Evolutionary conservation across 352 stramenopile species (phyloP), one percentile per base, ranked within the genome.

Genomic region (Globisporangium cystogenes): DNA sequence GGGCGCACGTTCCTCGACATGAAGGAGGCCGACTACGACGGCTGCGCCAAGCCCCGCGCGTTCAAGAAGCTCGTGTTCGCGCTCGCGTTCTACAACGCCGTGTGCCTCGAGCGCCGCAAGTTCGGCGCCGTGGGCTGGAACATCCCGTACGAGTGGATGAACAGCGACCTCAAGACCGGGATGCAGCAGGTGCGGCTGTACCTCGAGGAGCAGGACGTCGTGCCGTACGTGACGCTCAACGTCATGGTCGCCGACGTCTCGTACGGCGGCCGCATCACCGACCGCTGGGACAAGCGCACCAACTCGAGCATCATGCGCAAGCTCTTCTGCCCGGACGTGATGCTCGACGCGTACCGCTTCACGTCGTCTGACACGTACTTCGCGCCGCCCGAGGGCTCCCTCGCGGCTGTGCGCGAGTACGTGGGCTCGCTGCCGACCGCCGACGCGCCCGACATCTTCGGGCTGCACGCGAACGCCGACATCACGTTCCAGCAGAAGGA

Each of bases 131-230:
- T 98, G 3, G 93, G 93, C 6, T 98, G 93, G 93, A 98, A 97
- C 53, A 98, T 98, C 50, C 90, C 90, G 3, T 98, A 98, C 61
- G 93, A 96, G 36, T 98, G 93, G 91, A 98, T 98, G 89, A 98
- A 98, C 51, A 96, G 79, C 47, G 93, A 98, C 58, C 51, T 98
- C 4, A 98, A 98, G 63, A 96, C 92, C 26, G 91, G 84, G 18
- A 96, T 96, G 82, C 94, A 91, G 63, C 87, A 96, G 57, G 77
- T 97, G 21, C 76, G 87, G 16, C 63, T 97, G 51, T 98, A 98
- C 62, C 69, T 98, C 1, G 93, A 98, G 48, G 93, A 98, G 55
- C 92, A 98, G 48, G 87, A 96, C 12, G 65, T 73, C 0, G 84
- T 98, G n/a, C 92, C 93, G 36, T 98, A 95, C 55, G 70, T 97